These are phyloP conservation scores for Fistulina hepatica DNA, from an alignment of 1,284 basidiomycete genomes.

Conservation along the genomic window DNA sequence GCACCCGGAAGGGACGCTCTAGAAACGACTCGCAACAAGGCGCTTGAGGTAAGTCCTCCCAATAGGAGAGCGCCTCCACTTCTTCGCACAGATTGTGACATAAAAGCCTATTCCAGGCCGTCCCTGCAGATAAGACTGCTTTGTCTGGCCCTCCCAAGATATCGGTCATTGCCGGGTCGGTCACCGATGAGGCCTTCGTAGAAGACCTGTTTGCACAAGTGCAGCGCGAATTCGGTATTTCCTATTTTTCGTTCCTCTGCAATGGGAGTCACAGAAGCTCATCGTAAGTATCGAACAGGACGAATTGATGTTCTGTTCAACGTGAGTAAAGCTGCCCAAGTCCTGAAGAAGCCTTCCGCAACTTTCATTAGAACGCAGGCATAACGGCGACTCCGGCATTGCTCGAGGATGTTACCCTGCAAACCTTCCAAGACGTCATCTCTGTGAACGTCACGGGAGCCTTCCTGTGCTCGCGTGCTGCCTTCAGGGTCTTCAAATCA, in stretches of 20 bases:
- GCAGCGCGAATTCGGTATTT: slow-evolving; percentile 46
- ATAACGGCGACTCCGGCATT: slow-evolving; percentile 36
- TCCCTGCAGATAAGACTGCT: slow-evolving; percentile 24
- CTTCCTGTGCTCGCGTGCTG: slow-evolving; percentile 71
- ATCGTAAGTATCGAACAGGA: slow-evolving; percentile 28
- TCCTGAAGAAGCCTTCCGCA: not conserved
- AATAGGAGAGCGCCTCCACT: no score
- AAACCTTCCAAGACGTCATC: slow-evolving; percentile 51
- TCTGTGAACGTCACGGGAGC: slow-evolving; percentile 63
- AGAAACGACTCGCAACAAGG: slow-evolving; percentile 33
- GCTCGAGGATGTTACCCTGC: slow-evolving; percentile 55
- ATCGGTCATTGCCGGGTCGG: slow-evolving; percentile 48
- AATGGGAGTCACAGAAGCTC: not conserved
- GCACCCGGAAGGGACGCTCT: slow-evolving; percentile 49
- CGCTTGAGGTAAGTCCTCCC: no score
- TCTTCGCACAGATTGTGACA: no score
- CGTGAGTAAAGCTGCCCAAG: slow-evolving; percentile 29
- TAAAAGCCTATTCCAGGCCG: not conserved
- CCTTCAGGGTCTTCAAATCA: slow-evolving; percentile 60
- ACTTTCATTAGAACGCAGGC: slow-evolving; percentile 49
- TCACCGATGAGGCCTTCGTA: slow-evolving; percentile 51
- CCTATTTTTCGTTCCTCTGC: not conserved
- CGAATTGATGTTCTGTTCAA: slow-evolving; percentile 74
- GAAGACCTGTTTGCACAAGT: slow-evolving; percentile 46
- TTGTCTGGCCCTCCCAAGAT: slow-evolving; percentile 30